phyloP scores from a whole-genome alignment of 768 basidiomycete genomes.

The Mycena albidolilacea region DNA sequence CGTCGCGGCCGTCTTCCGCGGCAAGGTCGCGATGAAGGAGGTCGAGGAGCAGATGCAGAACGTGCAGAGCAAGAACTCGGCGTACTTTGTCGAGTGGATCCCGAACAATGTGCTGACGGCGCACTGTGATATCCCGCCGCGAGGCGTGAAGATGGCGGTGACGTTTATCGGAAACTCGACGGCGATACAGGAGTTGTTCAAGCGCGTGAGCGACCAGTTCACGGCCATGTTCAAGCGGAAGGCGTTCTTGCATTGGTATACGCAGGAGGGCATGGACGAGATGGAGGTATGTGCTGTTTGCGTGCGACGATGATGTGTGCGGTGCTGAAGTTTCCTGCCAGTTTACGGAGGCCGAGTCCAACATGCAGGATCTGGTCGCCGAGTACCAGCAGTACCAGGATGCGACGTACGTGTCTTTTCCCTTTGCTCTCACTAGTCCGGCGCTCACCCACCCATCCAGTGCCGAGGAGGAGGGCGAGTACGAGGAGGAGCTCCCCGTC shows the following conservation, averaged over 20 bases:
- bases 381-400: conserved; percentile 99
- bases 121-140: conserved; percentile 97
- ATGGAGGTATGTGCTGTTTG: conserved; percentile 76
- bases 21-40: conserved; percentile 99
- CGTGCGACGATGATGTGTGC: neutral
- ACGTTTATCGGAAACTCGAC: conserved; percentile 99
- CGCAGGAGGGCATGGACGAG: conserved; percentile 99
- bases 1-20: conserved; percentile 98
- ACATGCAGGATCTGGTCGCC: conserved; percentile 98
- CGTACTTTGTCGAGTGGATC: conserved; percentile 99
- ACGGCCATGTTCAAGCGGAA: conserved; percentile 99
- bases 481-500: conserved; percentile 41
- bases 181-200: conserved; percentile 98
- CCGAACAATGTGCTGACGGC: conserved; percentile 99
- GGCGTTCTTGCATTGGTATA: conserved; percentile 99
- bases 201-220: conserved; percentile 98
- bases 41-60: conserved; percentile 99
- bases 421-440: neutral
- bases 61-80: conserved; percentile 97
- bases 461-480: too few relatives aligned
- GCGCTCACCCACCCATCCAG: conserved; percentile 16
- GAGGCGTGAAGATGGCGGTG: conserved; percentile 96
- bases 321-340: too few relatives aligned
- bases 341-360: conserved; percentile 99
- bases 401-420: conserved; percentile 77